Evolutionary conservation across 106 monocot species (phyloP).

Genomic region (Agapanthus africanus): DNA sequence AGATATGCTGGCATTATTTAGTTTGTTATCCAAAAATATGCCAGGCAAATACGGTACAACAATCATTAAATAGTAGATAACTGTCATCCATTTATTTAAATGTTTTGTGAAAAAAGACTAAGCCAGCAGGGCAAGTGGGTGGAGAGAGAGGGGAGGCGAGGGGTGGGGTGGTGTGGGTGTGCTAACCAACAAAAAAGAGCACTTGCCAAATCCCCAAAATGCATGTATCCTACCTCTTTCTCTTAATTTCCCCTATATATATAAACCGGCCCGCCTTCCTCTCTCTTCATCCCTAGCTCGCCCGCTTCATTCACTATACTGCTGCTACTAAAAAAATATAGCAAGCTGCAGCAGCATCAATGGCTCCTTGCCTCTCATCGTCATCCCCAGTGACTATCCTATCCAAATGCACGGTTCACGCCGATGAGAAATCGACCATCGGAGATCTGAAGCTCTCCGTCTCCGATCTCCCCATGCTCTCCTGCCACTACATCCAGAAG

Average conservation of each 20-base stretch:
- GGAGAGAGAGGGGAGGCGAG: not conserved
- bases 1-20: too few species aligned
- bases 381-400: constrained; percentile 7
- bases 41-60: too few species aligned
- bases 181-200: constrained; percentile 6
- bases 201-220: not conserved
- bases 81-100: too few species aligned
- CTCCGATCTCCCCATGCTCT: constrained; percentile 91
- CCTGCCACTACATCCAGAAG: constrained; percentile 93
- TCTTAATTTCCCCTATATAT: not conserved
- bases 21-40: too few species aligned
- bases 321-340: too few species aligned
- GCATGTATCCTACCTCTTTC: not conserved
- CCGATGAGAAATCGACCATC: constrained; percentile 33
- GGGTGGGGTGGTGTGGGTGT: not conserved
- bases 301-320: not conserved
- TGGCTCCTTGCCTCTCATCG: not conserved
- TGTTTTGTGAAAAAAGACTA: too few species aligned
- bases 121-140: too few species aligned
- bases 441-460: constrained; percentile 56
- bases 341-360: not conserved
- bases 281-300: not conserved
- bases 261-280: not conserved
- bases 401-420: constrained; percentile 40
- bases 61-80: too few species aligned